A percentile compares a stretch with the other conserved stretches of the same genome.
Conservation (phyloP, 2,329 filamentous ascomycete genomes). For the Elsinoe necatrix region DNA sequence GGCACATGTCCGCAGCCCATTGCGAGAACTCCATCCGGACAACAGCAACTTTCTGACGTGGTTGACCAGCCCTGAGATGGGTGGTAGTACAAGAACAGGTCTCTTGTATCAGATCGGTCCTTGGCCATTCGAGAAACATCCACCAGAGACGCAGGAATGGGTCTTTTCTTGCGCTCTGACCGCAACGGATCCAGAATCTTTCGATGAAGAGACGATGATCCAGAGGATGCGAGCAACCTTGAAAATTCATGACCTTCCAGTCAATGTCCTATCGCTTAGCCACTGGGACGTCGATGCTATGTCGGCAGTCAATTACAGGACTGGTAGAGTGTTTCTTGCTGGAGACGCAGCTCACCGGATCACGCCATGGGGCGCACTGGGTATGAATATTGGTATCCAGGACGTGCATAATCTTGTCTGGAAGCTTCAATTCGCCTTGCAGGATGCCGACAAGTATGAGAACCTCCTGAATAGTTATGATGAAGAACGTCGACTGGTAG, state of each 20-base stretch:
- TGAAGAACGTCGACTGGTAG: constrained; percentile 30
- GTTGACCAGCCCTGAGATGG: constrained; percentile 30
- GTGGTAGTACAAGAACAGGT: constrained; percentile 29
- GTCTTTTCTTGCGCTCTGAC: constrained; percentile 26
- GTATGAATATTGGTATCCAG: constrained; percentile 32
- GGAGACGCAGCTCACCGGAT: constrained; percentile 32
- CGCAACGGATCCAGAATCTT: not conserved
- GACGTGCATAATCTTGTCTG: constrained; percentile 32
- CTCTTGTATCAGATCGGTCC: constrained; percentile 32
- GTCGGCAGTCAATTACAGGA: constrained; percentile 11
- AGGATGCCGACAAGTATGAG: constrained; percentile 20
- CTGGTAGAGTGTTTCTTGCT: constrained; percentile 24
- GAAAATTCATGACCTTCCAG: not conserved
- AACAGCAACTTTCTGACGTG: constrained; percentile 29
- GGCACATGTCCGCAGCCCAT: constrained; percentile 27
- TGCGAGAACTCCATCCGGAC: constrained; percentile 26
- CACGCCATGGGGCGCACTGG: constrained; percentile 32
- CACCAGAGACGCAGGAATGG: constrained; percentile 28
- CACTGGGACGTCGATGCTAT: constrained; percentile 14
- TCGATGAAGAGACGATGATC: not conserved
- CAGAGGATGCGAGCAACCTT: constrained; percentile 7
- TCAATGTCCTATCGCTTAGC: constrained; percentile 11
- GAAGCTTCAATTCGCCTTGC: constrained; percentile 28
- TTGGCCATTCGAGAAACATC: constrained; percentile 22
- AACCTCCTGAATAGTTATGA: constrained; percentile 28